Conservation (phyloP, 345 rosid genomes). For the Firmiana major region DNA sequence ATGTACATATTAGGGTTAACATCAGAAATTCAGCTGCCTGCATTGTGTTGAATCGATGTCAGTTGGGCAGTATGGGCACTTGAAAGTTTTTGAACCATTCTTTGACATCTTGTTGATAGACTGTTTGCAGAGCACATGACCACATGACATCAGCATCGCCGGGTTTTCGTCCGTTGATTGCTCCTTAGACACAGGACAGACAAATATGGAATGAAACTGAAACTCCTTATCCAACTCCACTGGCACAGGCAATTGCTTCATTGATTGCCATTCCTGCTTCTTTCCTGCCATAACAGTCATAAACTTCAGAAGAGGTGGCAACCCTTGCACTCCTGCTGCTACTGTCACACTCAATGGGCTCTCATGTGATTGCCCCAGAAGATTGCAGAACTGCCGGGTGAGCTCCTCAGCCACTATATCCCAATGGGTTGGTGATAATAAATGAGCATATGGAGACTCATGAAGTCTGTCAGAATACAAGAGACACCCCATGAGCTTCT, state of each 20-base stretch:
- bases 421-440: constrained; percentile 44
- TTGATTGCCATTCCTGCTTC: constrained; percentile 57
- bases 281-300: constrained; percentile 51
- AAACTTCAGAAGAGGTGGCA: constrained; percentile 60
- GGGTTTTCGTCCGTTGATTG: constrained; percentile 62
- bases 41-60: constrained; percentile 42
- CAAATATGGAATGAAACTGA: constrained; percentile 62
- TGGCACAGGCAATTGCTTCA: constrained; percentile 65
- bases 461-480: constrained; percentile 47
- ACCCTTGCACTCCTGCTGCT: constrained; percentile 55
- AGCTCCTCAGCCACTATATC: constrained; percentile 36
- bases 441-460: constrained; percentile 45
- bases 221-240: constrained; percentile 54
- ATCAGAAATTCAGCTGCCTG: constrained; percentile 49
- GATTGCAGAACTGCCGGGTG: constrained; percentile 46
- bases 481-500: constrained; percentile 44
- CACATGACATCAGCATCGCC: constrained; percentile 64
- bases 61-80: constrained; percentile 60
- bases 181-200: constrained; percentile 69
- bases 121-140: constrained; percentile 63
- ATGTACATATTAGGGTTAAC: constrained; percentile 12
- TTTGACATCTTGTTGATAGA: constrained; percentile 53
- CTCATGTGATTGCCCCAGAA: constrained; percentile 46
- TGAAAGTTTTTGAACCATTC: constrained; percentile 43
- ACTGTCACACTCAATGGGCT: constrained; percentile 48